Evolutionary conservation across 2,329 filamentous ascomycete species (phyloP), one percentile per base, ranked within the genome.

Genomic region (Clonostachys chloroleuca): DNA sequence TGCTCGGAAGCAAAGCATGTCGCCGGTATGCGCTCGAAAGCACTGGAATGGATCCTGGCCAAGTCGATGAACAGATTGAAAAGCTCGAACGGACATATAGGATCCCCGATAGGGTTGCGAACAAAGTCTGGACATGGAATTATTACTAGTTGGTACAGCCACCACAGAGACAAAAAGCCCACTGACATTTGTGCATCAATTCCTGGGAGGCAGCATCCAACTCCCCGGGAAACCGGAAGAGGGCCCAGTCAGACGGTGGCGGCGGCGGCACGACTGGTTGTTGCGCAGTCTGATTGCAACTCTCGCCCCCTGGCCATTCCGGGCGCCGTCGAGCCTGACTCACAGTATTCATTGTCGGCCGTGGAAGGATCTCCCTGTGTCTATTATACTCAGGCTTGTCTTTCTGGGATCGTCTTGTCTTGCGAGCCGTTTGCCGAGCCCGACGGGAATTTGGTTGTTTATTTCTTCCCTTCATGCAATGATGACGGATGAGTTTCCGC

Each of bases 401-500:
- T 24, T 24, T 24, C 24, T 8, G 2, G 24, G 2, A 6, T 24
- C 24, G 24, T 13, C 36, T 39, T 34, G 35, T 10, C 30, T 13
- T 42, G 30, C 24, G 14, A 24, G 45, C 40, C 34, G 41, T 35
- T 8, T 34, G 39, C 36, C 17, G 41, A 12, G 45, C 41, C 4
- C 45, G 45, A 16, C 45, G 39, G 7, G 45, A 47, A 2, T 42
- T 20, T 10, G 45, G 37, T 20, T 43, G 45, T 17, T 47, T 47
- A 16, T 47, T 47, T 40, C 41, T 47, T n/a, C 17, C 24, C 24
- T 40, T 20, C 45, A 47, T 47, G 40, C 45, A 43, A 17, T 47
- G 45, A 18, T 40, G 40, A n/a, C 45, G 45, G n/a, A 47, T 47
- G 9, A 42, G 30, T 17, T 33, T 18, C 33, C 45, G 39, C 45